Base-by-base conservation (phyloP, 208 protist genomes). In the Trypanosoma melophagium region DNA sequence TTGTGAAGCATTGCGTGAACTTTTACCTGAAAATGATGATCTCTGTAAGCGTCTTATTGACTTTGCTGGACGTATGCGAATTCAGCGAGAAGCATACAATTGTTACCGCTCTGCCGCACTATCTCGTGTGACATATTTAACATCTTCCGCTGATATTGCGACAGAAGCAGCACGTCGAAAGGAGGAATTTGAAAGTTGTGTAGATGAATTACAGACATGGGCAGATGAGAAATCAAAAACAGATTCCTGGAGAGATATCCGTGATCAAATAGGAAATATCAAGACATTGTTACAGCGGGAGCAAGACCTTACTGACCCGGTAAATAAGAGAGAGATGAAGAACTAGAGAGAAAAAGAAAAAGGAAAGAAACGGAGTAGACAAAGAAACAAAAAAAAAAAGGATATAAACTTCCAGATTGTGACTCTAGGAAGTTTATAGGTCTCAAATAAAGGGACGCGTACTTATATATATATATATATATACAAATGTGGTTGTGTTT, bases 201-300 rank as follows among this genome's bases (percentile, higher is more conserved):
- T 90, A 13, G 80, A 83, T 13, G 88, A 94, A 69, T 78, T 97
- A 47, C 74, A 83, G 64, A 41, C 63, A 45, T 97, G 92, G 90
- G 81, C 83, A n/a, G 60, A 71, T 17, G 76, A 80, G 45, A 71
- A 79, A 21, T 71, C 86, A 38, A 84, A 81, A 12, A 81, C 86
- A 21, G 86, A 92, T 55, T 83, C 86, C 31, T 94, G 88, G 89
- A 70, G 83, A 10, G 78, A 89, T 58, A 87, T 96, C 35, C 84
- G 89, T 42, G 77, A 74, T 45, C 90, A 86, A 50, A 85, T 94
- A 52, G 75, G 77, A 16, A 81, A 89, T 59, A 84, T 92, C 19
- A 84, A 92, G 75, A 59, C 65, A 40, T 31, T 90, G 25, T 83
- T 96, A 21, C 76, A 93, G 69, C 52, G 69, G 45, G 88, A 90